Evolutionary conservation across 2,329 filamentous ascomycete genomes (phyloP).

Genomic region (Sporothrix humicola): DNA sequence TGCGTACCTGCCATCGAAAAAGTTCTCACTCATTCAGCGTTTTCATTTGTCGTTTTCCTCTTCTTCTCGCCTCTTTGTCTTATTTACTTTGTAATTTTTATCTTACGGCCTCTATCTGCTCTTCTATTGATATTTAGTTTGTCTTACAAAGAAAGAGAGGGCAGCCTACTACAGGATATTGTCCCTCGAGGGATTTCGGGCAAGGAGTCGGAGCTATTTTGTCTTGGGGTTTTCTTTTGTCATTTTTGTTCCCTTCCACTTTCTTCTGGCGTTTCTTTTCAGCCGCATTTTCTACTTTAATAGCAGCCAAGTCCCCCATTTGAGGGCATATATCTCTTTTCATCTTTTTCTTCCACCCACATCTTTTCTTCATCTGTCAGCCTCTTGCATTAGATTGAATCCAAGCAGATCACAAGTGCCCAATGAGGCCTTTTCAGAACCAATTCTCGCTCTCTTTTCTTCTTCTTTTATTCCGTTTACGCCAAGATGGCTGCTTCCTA

Average conservation of each 20-base stretch:
- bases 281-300: neutral
- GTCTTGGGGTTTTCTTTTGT: neutral
- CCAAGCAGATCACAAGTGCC: neutral
- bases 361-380: neutral
- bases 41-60: neutral
- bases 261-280: conserved; percentile 8
- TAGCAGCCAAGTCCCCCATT: neutral
- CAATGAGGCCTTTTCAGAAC: neutral
- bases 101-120: neutral
- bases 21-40: neutral
- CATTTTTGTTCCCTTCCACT: neutral
- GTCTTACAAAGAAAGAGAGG: neutral
- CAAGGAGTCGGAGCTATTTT: conserved; percentile 17
- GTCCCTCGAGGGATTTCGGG: neutral
- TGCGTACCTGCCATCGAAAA: neutral
- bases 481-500: neutral
- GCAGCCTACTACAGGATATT: neutral
- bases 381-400: neutral
- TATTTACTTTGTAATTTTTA: conserved; percentile 16
- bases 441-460: neutral
- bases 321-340: neutral
- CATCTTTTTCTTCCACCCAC: neutral
- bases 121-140: neutral
- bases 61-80: neutral
- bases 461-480: neutral